Evolutionary conservation across 2,329 filamentous ascomycete genomes (phyloP).

Genomic region (Alternaria panax): DNA sequence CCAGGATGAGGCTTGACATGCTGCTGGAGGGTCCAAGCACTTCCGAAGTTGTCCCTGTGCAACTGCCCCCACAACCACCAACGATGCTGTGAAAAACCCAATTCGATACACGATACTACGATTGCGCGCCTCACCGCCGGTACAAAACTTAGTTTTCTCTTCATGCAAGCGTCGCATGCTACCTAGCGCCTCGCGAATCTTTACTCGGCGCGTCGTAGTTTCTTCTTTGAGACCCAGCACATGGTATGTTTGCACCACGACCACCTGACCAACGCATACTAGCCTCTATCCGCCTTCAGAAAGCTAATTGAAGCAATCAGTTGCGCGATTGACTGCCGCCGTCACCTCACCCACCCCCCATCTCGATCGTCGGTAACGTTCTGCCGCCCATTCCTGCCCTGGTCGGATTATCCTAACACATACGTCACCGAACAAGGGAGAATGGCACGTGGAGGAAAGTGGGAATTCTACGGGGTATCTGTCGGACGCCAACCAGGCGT

Average conservation of each 20-base stretch:
- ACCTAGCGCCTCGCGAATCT: conserved; percentile 6
- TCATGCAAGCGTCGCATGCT: conserved; percentile 20
- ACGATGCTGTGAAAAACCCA: neutral
- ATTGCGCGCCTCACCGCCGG: neutral
- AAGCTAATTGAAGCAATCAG: neutral
- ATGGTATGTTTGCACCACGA: conserved; percentile 13
- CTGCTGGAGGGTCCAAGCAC: conserved; percentile 21
- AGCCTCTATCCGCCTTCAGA: neutral
- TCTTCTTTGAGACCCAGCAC: conserved; percentile 1
- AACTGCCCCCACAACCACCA: conserved; percentile 7
- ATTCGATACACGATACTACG: neutral
- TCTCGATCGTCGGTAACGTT: neutral
- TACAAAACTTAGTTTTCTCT: too few relatives aligned
- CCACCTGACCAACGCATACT: neutral
- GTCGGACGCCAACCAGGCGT: conserved; percentile 66
- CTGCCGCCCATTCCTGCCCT: conserved; percentile 6
- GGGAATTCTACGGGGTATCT: conserved; percentile 68
- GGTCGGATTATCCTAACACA: conserved; percentile 8
- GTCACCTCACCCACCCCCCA: neutral
- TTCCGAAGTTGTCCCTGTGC: conserved; percentile 12
- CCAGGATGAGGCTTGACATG: neutral
- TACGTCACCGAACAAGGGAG: conserved; percentile 4
- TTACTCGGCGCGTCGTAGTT: conserved; percentile 5
- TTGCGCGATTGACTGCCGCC: neutral
- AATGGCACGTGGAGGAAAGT: conserved; percentile 47